phyloP scores from a whole-genome alignment of 1,284 basidiomycete genomes.

The Rhodotorula sp. region DNA sequence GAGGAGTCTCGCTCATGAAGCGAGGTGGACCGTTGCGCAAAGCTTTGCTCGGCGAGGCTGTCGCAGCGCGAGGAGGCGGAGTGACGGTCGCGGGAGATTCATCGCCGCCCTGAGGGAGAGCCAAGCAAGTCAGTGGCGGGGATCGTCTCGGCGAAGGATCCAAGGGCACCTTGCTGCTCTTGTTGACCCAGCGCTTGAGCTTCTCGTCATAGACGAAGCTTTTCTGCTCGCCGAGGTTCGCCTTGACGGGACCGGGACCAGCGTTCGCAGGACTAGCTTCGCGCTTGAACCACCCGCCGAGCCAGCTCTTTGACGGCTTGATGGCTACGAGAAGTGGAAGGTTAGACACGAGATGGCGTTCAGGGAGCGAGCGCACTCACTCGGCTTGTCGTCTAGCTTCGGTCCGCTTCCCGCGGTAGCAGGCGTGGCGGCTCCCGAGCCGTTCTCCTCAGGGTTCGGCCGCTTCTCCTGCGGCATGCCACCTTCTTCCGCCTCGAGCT shows the following conservation, averaged over 20 bases:
- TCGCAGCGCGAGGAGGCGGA: conserved; percentile 69
- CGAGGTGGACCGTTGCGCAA: conserved; percentile 51
- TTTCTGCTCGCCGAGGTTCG: conserved; percentile 88
- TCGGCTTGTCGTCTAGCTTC: conserved; percentile 21
- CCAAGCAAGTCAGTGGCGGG: neutral
- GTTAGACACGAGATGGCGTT: neutral
- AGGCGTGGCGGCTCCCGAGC: neutral
- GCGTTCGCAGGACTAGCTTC: conserved; percentile 49
- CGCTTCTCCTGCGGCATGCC: conserved; percentile 44
- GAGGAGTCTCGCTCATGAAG: conserved; percentile 26
- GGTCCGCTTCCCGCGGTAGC: neutral
- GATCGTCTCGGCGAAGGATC: neutral
- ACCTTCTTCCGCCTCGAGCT: conserved; percentile 38
- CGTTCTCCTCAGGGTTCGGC: neutral
- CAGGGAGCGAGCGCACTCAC: neutral
- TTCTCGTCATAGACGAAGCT: conserved; percentile 93
- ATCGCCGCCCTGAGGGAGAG: conserved; percentile 49
- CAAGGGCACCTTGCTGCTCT: conserved; percentile 61
- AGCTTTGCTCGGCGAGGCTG: conserved; percentile 67
- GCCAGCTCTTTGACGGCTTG: conserved; percentile 58
- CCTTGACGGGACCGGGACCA: conserved; percentile 67
- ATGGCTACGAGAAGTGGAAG: conserved; percentile 22
- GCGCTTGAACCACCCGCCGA: conserved; percentile 63
- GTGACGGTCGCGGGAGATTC: conserved; percentile 60
- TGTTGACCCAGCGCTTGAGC: conserved; percentile 93